Base-by-base conservation (phyloP, 2,329 filamentous ascomycete species). In the Lachnellula subtilissima region DNA sequence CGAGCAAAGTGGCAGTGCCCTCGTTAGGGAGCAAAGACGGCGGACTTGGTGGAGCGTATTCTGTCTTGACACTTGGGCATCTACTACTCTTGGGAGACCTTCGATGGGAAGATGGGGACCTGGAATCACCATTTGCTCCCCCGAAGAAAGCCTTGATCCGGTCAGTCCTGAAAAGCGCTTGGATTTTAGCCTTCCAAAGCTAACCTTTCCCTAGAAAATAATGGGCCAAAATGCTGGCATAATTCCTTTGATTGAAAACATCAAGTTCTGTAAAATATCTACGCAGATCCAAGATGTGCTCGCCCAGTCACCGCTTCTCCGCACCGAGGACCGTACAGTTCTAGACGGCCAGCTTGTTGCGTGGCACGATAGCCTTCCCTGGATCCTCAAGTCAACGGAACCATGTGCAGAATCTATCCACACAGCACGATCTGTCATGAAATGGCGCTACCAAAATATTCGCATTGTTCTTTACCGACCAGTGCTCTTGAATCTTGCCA, bases 391-490 rank as follows among this genome's bases (percentile, higher is more conserved):
- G 61, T 81, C 83, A 19, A 81, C 75, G 11, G 84, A 90, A 54
- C 82, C 85, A 9, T 89, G 86, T 66, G 84, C 86, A 0, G 85
- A 89, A 62, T 83, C 86, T 2, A 79, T 91, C 17, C 84, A 83
- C 60, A 86, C 87, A 49, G 83, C 86, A 0, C 80, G 88, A 50
- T 84, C 84, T 60, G 81, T 91, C 64, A 90, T 91, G 85, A 88
- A 89, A 70, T 92, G 88, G 89, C 81, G 88, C 14, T 92, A 89
- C 68, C 85, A 89, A 67, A 91, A 90, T 64, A 79, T 91, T 48
- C 85, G 88, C 48, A 87, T 91, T 72, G 79, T 92, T 1, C 80
- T 92, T 22, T 86, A 91, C 69, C 79, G 89, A 2, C 88, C 88
- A 0, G 84, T 87, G 0, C 76, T 93, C 1, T 78, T 92, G 5